Evolutionary conservation across 345 rosid genomes (phyloP).

Genomic region (Trapa incisa): DNA sequence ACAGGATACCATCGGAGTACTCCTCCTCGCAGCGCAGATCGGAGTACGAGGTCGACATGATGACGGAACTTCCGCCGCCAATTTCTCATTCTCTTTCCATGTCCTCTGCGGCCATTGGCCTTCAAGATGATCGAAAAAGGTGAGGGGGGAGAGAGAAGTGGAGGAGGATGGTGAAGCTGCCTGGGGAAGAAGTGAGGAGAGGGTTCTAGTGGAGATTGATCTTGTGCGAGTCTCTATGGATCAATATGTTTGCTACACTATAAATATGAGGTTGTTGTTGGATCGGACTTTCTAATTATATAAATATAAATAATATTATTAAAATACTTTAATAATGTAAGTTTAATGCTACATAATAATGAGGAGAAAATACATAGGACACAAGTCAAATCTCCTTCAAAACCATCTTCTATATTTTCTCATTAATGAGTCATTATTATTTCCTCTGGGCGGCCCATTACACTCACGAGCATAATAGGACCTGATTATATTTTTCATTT

Average conservation of each 20-base stretch:
- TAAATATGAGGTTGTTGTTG: constrained; percentile 39
- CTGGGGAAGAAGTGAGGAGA: background rate
- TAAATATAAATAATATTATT: too few relatives aligned
- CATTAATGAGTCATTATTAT: too few relatives aligned
- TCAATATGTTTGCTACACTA: constrained; percentile 40
- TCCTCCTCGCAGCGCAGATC: constrained; percentile 79
- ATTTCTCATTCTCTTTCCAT: constrained; percentile 34
- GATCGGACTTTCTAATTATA: background rate
- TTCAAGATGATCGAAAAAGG: background rate
- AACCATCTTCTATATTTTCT: too few relatives aligned
- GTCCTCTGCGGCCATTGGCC: background rate
- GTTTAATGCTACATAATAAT: too few relatives aligned
- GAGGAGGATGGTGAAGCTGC: background rate
- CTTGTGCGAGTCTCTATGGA: constrained; percentile 11
- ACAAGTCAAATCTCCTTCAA: too few relatives aligned
- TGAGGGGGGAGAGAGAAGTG: background rate
- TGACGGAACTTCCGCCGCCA: constrained; percentile 3
- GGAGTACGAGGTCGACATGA: constrained; percentile 47
- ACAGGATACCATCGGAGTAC: constrained; percentile 40
- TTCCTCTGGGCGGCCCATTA: too few relatives aligned
- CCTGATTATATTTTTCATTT: too few relatives aligned
- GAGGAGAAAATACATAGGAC: too few relatives aligned
- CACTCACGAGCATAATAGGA: too few relatives aligned
- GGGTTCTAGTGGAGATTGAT: background rate
- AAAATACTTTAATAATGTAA: too few relatives aligned